Evolutionary conservation across 116 monocot genomes (phyloP), one percentile per base, ranked within the genome.

Genomic region (Trichopus zeylanicus): DNA sequence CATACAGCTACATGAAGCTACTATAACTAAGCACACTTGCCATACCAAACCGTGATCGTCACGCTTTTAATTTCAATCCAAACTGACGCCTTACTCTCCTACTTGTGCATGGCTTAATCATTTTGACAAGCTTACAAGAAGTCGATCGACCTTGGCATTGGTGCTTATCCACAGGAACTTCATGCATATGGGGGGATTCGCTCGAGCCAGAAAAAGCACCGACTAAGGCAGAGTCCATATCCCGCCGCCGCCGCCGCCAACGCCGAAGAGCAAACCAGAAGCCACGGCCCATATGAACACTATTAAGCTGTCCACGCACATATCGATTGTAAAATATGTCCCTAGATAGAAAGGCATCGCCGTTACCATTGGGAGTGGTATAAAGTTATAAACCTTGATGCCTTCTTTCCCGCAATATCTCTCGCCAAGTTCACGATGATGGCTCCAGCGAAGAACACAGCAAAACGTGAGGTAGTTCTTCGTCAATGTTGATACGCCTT

Each of bases 101-200:
- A n/a, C n/a, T n/a, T n/a, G n/a, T n/a, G n/a, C n/a, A n/a, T n/a
- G n/a, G n/a, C n/a, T n/a, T n/a, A n/a, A n/a, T n/a, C n/a, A n/a
- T n/a, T n/a, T n/a, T n/a, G 42, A 18, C 3, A 12, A 15, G 3
- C n/a, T 42, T 13, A 1, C 13, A 4, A 57, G 20, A 22, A 51
- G 22, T 22, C 4, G 4, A 51, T 51, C 51, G 19, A 63, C 63
- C 20, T 35, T 34, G 4, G 29, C 34, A 29, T 63, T 63, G 6
- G n/a, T 49, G 0, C 16, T 12, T 23, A 62, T 15, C 15, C 57
- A 64, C 31, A 71, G 33, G 18, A 71, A 71, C 51, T 39, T 64
- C 71, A 64, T 71, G 57, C 71, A 71, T 4, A 71, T 71, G 8
- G 71, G 71, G 20, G 71, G 71, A 33, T 57, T 34, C n/a, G 64